Conservation (phyloP, 2,329 filamentous ascomycete genomes). For the Monosporascus cannonballus region DNA sequence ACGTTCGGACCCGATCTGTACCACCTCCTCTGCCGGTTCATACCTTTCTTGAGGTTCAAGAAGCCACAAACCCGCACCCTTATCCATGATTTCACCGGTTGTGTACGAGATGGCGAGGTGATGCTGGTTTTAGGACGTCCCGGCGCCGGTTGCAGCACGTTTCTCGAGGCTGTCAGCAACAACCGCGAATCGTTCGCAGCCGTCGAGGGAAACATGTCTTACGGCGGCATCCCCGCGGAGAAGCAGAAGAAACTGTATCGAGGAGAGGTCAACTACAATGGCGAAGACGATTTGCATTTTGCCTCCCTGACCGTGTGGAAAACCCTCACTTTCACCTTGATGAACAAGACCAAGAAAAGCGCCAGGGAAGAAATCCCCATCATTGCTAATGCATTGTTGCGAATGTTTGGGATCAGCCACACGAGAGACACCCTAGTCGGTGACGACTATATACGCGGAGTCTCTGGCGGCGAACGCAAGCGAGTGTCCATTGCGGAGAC, state of each 20-base stretch:
- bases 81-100: conserved; percentile 61
- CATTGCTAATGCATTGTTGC: conserved; percentile 64
- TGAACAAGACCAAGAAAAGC: conserved; percentile 68
- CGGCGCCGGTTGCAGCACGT: conserved; percentile 69
- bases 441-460: conserved; percentile 65
- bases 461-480: conserved; percentile 76
- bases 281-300: conserved; percentile 71
- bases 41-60: conserved; percentile 26
- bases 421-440: conserved; percentile 70
- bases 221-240: conserved; percentile 63
- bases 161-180: conserved; percentile 70
- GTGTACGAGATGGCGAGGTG: conserved; percentile 64
- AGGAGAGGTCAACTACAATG: conserved; percentile 74
- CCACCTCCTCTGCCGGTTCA: conserved; percentile 42
- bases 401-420: conserved; percentile 74
- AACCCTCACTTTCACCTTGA: conserved; percentile 67
- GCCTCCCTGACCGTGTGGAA: conserved; percentile 71
- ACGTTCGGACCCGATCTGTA: conserved; percentile 80
- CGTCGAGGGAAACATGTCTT: conserved; percentile 64
- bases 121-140: conserved; percentile 64
- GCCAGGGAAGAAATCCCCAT: conserved; percentile 58
- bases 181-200: conserved; percentile 58
- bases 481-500: conserved; percentile 76
- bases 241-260: conserved; percentile 64
- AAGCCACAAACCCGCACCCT: conserved; percentile 32